A percentile compares a stretch with the other conserved stretches of the same genome.
These are phyloP conservation scores for Yarrowia porcina DNA, from an alignment of 805 yeast species.

Conservation along the genomic window DNA sequence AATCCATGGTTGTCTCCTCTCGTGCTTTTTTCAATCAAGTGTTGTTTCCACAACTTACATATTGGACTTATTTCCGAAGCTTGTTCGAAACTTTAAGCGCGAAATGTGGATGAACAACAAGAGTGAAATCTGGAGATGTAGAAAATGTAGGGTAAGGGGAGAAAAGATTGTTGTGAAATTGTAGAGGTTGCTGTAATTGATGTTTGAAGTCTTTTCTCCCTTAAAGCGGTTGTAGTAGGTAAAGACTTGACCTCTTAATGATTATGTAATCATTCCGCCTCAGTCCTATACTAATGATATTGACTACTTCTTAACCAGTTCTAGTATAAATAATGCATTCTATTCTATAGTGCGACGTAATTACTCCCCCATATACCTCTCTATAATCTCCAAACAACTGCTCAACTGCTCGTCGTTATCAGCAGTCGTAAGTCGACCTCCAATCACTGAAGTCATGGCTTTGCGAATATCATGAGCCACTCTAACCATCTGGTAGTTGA, in stretches of 20 bases:
- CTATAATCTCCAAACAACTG: neutral
- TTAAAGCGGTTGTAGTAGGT: no score
- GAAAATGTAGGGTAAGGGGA: neutral
- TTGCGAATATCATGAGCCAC: neutral
- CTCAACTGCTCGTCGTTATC: neutral
- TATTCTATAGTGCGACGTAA: neutral
- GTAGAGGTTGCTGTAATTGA: no score
- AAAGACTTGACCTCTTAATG: no score
- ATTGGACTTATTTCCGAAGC: neutral
- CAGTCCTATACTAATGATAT: no score
- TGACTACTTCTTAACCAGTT: no score
- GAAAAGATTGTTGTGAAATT: no score
- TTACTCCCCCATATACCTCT: neutral
- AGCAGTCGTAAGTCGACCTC: neutral
- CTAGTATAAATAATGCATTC: neutral
- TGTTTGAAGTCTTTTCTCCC: no score
- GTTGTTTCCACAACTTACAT: constrained; percentile 18
- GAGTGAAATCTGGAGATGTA: neutral
- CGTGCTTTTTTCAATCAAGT: neutral
- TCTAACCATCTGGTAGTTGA: neutral
- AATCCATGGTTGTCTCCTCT: constrained; percentile 20
- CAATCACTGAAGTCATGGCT: neutral
- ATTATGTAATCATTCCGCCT: no score
- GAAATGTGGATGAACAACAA: no score
- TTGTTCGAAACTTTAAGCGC: neutral